Percentiles rank a stretch among this genome's conserved stretches.
Evolutionary conservation across 768 basidiomycete species (phyloP).

Genomic region (Polyporus arcularius): DNA sequence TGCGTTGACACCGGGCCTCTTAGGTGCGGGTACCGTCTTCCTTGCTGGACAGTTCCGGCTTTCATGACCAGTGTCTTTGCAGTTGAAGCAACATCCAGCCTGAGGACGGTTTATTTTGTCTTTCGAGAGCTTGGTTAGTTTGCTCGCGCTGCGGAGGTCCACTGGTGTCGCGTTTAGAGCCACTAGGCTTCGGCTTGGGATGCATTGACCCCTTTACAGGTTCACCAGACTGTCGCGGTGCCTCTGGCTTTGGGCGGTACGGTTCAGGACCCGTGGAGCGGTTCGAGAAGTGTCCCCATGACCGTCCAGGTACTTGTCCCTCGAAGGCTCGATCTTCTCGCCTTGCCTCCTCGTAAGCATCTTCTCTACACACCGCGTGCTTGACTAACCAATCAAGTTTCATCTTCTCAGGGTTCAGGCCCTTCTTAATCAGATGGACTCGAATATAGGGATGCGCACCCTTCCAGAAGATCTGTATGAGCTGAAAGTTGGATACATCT

Average conservation of each 20-base stretch:
- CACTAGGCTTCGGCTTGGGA: too few species aligned
- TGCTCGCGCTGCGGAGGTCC: neutral
- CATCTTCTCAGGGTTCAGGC: slow-evolving; percentile 10
- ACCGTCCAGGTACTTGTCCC: neutral
- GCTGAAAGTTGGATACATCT: slow-evolving; percentile 14
- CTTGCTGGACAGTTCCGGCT: slow-evolving; percentile 4
- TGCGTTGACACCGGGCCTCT: neutral
- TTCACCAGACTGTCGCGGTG: neutral
- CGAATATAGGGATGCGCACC: slow-evolving; percentile 18
- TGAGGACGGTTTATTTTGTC: slow-evolving; percentile 2
- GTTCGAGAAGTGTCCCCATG: neutral
- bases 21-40: slow-evolving; percentile 15
- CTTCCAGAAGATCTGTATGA: slow-evolving; percentile 15
- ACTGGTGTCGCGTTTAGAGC: neutral
- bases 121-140: neutral
- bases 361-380: neutral
- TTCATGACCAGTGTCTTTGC: slow-evolving; percentile 13
- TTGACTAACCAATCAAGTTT: neutral
- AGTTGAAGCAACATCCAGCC: slow-evolving; percentile 14
- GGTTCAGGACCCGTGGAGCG: neutral
- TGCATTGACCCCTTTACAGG: neutral
- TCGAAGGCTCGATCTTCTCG: neutral
- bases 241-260: neutral
- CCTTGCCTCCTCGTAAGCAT: neutral
- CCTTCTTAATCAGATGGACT: slow-evolving; percentile 23